Percentiles rank a stretch among this genome's conserved stretches.
Conservation (phyloP, 2,329 filamentous ascomycete genomes). For the Xylogone sp. region DNA sequence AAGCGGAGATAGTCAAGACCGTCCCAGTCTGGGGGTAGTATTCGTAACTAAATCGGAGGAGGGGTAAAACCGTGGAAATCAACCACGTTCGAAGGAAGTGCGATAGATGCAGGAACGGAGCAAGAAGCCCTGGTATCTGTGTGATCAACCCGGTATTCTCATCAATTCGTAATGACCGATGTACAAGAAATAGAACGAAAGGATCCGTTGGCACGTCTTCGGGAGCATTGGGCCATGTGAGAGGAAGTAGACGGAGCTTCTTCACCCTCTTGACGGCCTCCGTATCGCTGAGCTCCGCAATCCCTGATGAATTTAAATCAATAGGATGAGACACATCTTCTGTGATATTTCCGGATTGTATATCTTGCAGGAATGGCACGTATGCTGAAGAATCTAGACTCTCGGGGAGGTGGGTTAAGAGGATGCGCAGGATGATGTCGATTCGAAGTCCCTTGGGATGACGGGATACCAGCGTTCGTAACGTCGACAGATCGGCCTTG, state of each 20-base stretch:
- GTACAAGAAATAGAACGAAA: slow-evolving; percentile 61
- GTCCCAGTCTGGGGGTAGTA: slow-evolving; percentile 53
- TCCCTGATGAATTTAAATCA: slow-evolving; percentile 49
- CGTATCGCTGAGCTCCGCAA: slow-evolving; percentile 57
- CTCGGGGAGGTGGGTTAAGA: slow-evolving; percentile 76
- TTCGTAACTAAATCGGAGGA: slow-evolving; percentile 65
- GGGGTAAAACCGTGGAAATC: slow-evolving; percentile 63
- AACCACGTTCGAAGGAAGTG: slow-evolving; percentile 64
- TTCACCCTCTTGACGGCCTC: slow-evolving; percentile 60
- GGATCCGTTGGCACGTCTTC: slow-evolving; percentile 47
- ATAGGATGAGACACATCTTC: slow-evolving; percentile 38
- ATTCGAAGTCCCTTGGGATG: slow-evolving; percentile 56
- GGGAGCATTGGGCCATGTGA: slow-evolving; percentile 47
- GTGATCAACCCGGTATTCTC: slow-evolving; percentile 66
- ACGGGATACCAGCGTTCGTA: slow-evolving; percentile 56
- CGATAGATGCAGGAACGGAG: slow-evolving; percentile 62
- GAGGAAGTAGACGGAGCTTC: slow-evolving; percentile 59
- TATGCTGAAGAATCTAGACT: slow-evolving; percentile 61
- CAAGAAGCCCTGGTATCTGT: slow-evolving; percentile 63
- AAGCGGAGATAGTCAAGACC: slow-evolving; percentile 54
- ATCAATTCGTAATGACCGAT: slow-evolving; percentile 66
- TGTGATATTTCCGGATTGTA: slow-evolving; percentile 30
- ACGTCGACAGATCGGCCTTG: slow-evolving; percentile 58
- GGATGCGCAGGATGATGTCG: slow-evolving; percentile 65
- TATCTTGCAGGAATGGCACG: slow-evolving; percentile 53